Conservation (phyloP, 192 early-diverging fungal genomes). For the Backusella mclennaniae region DNA sequence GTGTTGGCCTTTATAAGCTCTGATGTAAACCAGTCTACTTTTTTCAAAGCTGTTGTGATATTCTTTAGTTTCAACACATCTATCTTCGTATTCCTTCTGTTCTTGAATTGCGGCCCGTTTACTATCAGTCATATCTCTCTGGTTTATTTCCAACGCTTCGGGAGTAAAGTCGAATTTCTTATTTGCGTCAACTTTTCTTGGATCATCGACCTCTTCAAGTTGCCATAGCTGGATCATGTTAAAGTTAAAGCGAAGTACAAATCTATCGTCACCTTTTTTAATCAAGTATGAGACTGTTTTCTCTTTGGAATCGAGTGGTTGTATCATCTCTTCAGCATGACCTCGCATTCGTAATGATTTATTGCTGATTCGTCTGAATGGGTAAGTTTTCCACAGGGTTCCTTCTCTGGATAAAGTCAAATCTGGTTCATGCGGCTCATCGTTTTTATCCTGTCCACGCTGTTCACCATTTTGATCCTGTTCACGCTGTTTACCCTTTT, state of each 20-base stretch:
- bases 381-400: neutral
- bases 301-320: neutral
- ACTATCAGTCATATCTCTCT: neutral
- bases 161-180: neutral
- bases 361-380: neutral
- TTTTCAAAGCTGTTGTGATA: neutral
- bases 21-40: neutral
- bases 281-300: neutral
- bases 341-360: neutral
- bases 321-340: neutral
- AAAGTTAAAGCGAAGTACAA: neutral
- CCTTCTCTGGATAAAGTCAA: neutral
- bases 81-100: neutral
- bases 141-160: neutral
- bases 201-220: neutral
- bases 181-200: neutral
- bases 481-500: too few species aligned
- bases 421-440: neutral
- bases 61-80: neutral
- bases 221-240: neutral
- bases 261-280: neutral
- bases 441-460: neutral
- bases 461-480: neutral
- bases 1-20: neutral
- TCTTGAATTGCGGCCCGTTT: neutral